Evolutionary conservation across 352 stramenopile genomes (phyloP).

Genomic region (Globisporangium heterothallicum): DNA sequence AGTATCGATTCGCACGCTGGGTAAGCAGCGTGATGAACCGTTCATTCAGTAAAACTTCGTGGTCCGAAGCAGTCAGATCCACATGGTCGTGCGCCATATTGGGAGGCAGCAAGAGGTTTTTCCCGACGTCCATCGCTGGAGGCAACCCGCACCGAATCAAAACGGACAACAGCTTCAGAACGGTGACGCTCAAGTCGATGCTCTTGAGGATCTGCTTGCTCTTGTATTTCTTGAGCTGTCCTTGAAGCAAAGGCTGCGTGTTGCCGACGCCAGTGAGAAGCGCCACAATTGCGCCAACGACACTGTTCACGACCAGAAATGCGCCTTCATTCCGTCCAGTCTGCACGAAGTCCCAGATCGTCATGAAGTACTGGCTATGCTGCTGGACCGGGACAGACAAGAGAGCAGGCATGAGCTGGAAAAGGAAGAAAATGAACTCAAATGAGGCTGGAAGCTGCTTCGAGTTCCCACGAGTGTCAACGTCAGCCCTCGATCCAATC

Average conservation of each 20-base stretch:
- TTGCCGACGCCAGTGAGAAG: slow-evolving; percentile 53
- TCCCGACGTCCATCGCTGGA: slow-evolving; percentile 60
- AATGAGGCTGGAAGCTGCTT: slow-evolving; percentile 64
- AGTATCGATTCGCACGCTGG: slow-evolving; percentile 68
- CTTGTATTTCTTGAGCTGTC: slow-evolving; percentile 68
- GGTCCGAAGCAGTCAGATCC: slow-evolving; percentile 48
- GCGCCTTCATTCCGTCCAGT: slow-evolving; percentile 77
- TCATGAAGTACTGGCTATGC: slow-evolving; percentile 70
- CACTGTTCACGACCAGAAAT: slow-evolving; percentile 79
- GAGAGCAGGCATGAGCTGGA: slow-evolving; percentile 72
- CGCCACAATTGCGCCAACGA: slow-evolving; percentile 67
- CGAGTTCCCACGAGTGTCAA: slow-evolving; percentile 9
- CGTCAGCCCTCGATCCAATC: neutral
- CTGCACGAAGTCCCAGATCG: slow-evolving; percentile 72
- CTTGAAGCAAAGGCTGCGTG: slow-evolving; percentile 56
- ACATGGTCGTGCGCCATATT: slow-evolving; percentile 73
- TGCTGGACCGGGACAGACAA: slow-evolving; percentile 61
- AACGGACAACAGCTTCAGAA: slow-evolving; percentile 71
- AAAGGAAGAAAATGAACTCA: slow-evolving; percentile 77
- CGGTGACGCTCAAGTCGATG: slow-evolving; percentile 63
- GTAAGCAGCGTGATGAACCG: slow-evolving; percentile 73
- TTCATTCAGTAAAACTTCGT: slow-evolving; percentile 66
- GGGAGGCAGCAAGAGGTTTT: slow-evolving; percentile 29
- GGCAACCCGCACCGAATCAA: slow-evolving; percentile 66
- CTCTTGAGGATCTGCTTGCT: slow-evolving; percentile 68